Base-by-base conservation (phyloP, 495 filamentous ascomycete genomes). In the Hypoxylon perforatum region DNA sequence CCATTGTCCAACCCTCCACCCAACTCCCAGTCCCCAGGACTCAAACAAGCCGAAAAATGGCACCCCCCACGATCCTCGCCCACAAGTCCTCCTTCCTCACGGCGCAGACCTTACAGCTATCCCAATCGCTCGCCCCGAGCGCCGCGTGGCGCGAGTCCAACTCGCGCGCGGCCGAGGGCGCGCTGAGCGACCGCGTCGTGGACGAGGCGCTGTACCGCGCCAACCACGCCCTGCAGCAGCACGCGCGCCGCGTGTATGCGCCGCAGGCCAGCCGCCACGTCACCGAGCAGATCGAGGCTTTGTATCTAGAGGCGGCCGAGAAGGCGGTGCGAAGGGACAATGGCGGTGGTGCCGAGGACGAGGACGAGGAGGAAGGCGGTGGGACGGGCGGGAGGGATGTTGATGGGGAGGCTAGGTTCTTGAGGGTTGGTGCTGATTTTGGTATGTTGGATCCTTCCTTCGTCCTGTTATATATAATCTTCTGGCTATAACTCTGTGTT, bases 211-310 rank as follows among this genome's bases (percentile, higher is more conserved):
- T 84, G 19, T 71, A 75, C 56, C 77, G 76, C 83, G 86, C 93
- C 9, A 93, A 94, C 73, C 78, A 84, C 42, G 77, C 79, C 19
- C 78, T 92, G 36, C 86, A 85, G 54, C 88, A 90, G 61, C 92
- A 96, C 74, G 84, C 85, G 61, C 88, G 86, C 28, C 80, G 88
- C 33, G 88, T 87, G 14, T 94, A 94, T 77, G 85, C 88, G 11
- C 85, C 89, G 0, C 91, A 94, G 67, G 87, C 90, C 0, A 86
- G 88, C 57, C 86, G 91, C 35, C 90, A 93, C 77, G 85, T 96
- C 39, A 92, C 91, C 19, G 90, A 93, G 75, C 92, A 96, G 80
- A 88, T 96, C 42, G 87, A 93, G 67, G 78, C 77, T 51, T 76
- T 94, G 51, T 95, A 94, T 71, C 88, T 87, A 71, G 82, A 84